phyloP scores from a whole-genome alignment of 2,329 filamentous ascomycete genomes.

The Phialophora chinensis region DNA sequence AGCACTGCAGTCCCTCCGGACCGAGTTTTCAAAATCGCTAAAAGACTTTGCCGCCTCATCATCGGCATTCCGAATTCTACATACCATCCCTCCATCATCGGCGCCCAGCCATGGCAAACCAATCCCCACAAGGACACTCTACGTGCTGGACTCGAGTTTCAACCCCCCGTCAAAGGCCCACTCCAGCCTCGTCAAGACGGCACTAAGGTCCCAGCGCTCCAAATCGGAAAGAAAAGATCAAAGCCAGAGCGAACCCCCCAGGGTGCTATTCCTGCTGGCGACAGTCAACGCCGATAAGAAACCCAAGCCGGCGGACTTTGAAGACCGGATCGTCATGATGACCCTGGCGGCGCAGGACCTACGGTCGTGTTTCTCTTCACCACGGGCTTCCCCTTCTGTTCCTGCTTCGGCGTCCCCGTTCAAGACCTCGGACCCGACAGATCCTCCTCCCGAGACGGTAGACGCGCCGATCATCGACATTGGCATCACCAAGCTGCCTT shows the following conservation, averaged over 20 bases:
- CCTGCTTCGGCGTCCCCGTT: background rate
- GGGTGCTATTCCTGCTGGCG: constrained; percentile 65
- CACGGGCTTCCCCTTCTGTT: background rate
- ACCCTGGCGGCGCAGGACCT: constrained; percentile 53
- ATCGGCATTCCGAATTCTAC: constrained; percentile 29
- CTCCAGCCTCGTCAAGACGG: constrained; percentile 60
- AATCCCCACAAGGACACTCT: constrained; percentile 48
- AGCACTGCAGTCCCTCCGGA: constrained; percentile 25
- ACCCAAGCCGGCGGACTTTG: constrained; percentile 55
- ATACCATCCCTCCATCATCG: constrained; percentile 23
- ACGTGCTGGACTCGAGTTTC: constrained; percentile 70
- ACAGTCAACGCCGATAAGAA: constrained; percentile 71
- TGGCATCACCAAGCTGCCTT: constrained; percentile 56
- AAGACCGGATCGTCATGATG: constrained; percentile 58
- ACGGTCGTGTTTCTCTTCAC: constrained; percentile 28
- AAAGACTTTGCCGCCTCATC: constrained; percentile 32
- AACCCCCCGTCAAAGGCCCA: constrained; percentile 69
- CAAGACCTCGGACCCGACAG: background rate
- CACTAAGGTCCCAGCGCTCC: constrained; percentile 46
- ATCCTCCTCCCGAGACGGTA: background rate
- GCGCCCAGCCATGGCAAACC: constrained; percentile 19
- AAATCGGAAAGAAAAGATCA: background rate
- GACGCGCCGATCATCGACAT: constrained; percentile 51
- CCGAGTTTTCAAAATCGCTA: constrained; percentile 29
- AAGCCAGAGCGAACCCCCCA: constrained; percentile 41